Evolutionary conservation across 176 grass and related monocot genomes (phyloP).

Genomic region (Oryza meyeriana): DNA sequence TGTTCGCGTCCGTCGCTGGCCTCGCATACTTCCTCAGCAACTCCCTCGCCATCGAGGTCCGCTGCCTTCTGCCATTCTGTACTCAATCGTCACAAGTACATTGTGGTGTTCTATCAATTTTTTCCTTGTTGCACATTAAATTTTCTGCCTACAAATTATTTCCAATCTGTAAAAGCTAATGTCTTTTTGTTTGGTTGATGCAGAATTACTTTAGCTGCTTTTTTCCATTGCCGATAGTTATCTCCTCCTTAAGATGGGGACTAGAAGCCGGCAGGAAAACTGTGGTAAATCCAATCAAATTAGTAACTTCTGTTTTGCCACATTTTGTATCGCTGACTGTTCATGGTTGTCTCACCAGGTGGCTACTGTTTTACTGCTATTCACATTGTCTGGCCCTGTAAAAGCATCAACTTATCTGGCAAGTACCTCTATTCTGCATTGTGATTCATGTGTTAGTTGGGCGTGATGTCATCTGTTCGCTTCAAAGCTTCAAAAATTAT

Average conservation of each 20-base stretch:
- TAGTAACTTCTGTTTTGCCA: background rate
- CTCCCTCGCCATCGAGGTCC: slow-evolving; percentile 74
- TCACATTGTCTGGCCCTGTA: slow-evolving; percentile 87
- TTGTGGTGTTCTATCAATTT: background rate
- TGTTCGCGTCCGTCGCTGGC: slow-evolving; percentile 84
- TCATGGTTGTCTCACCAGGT: slow-evolving; percentile 53
- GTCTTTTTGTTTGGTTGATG: slow-evolving; percentile 24
- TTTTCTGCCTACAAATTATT: background rate
- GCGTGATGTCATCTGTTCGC: background rate
- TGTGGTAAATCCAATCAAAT: slow-evolving; percentile 50
- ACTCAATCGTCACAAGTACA: background rate
- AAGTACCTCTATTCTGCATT: slow-evolving; percentile 19
- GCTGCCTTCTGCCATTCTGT: background rate
- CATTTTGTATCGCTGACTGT: background rate
- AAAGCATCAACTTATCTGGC: slow-evolving; percentile 89
- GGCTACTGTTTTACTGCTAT: slow-evolving; percentile 78
- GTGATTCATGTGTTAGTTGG: background rate
- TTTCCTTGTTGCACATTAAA: background rate
- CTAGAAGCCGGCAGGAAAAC: slow-evolving; percentile 80
- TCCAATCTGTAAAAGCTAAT: background rate
- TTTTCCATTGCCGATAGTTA: slow-evolving; percentile 87
- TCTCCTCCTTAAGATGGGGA: slow-evolving; percentile 95
- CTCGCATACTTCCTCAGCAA: slow-evolving; percentile 92
- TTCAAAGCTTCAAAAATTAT: slow-evolving; percentile 1
- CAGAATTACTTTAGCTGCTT: slow-evolving; percentile 95